Evolutionary conservation across 139 green algal species (phyloP).

Genomic region (Coelastrella sp.): DNA sequence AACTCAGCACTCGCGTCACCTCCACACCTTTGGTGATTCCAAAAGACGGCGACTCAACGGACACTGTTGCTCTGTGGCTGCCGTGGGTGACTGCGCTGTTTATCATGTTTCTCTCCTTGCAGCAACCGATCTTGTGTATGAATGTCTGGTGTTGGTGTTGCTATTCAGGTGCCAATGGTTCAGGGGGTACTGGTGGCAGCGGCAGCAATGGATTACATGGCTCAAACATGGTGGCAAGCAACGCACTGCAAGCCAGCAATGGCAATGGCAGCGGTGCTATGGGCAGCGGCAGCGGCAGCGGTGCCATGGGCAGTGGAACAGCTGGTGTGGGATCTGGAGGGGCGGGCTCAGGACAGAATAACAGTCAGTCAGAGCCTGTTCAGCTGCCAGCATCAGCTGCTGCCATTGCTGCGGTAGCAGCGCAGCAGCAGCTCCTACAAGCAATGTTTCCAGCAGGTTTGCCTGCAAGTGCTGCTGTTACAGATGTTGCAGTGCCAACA

Average conservation of each 20-base stretch:
- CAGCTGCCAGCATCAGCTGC: constrained; percentile 16
- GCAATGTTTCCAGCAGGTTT: constrained; percentile 16
- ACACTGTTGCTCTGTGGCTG: too few species aligned
- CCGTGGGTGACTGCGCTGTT: too few species aligned
- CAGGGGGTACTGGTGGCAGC: constrained; percentile 24
- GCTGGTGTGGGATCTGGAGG: constrained; percentile 29
- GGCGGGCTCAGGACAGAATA: neutral
- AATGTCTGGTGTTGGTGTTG: neutral
- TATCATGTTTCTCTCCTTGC: neutral
- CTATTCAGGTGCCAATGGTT: constrained; percentile 31
- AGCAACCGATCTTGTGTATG: neutral
- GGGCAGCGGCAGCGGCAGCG: neutral
- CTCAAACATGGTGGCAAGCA: constrained; percentile 28
- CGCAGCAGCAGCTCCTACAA: constrained; percentile 43
- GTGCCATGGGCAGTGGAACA: constrained; percentile 25
- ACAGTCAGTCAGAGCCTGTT: constrained; percentile 9
- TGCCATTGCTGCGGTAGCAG: constrained; percentile 22
- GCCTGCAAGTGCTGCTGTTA: neutral
- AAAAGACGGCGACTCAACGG: too few species aligned
- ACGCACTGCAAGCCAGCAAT: constrained; percentile 17
- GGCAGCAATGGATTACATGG: constrained; percentile 32
- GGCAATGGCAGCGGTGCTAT: constrained; percentile 4
- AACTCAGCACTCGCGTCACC: too few species aligned
- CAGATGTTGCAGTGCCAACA: neutral
- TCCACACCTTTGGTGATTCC: too few species aligned